A percentile compares a stretch with the other conserved stretches of the same genome.
Evolutionary conservation across 495 filamentous ascomycete species (phyloP).

Genomic region (Neurospora sp.): DNA sequence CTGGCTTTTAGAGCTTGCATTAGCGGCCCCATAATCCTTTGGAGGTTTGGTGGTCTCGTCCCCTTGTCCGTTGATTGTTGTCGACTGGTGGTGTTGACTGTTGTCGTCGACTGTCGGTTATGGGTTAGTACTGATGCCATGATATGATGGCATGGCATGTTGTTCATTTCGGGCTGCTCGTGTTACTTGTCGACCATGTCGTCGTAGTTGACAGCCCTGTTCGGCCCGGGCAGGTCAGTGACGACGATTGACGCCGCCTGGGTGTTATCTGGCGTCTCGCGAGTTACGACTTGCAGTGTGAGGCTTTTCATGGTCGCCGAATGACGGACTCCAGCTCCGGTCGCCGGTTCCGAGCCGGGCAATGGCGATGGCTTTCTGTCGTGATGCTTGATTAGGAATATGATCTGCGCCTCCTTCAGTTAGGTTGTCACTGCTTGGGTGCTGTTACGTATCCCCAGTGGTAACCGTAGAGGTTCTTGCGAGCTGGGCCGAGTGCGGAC

Average conservation of each 20-base stretch:
- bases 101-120: background rate
- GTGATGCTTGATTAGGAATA: background rate
- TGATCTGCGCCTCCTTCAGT: background rate
- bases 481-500: background rate
- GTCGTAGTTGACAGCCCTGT: background rate
- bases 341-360: background rate
- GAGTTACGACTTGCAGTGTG: background rate
- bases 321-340: background rate
- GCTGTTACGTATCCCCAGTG: background rate
- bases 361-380: background rate
- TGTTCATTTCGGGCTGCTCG: background rate
- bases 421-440: background rate
- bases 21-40: background rate
- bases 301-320: background rate
- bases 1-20: background rate
- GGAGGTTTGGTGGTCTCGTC: background rate
- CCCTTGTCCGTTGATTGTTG: background rate
- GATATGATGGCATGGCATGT: background rate
- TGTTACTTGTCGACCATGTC: background rate
- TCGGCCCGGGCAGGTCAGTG: background rate
- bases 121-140: background rate
- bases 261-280: background rate
- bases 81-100: background rate
- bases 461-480: background rate
- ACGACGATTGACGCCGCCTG: background rate